Percentiles rank a stretch among this genome's conserved stretches.
Evolutionary conservation across 2,329 filamentous ascomycete genomes (phyloP).

Genomic region (Pseudogymnoascus sp.): DNA sequence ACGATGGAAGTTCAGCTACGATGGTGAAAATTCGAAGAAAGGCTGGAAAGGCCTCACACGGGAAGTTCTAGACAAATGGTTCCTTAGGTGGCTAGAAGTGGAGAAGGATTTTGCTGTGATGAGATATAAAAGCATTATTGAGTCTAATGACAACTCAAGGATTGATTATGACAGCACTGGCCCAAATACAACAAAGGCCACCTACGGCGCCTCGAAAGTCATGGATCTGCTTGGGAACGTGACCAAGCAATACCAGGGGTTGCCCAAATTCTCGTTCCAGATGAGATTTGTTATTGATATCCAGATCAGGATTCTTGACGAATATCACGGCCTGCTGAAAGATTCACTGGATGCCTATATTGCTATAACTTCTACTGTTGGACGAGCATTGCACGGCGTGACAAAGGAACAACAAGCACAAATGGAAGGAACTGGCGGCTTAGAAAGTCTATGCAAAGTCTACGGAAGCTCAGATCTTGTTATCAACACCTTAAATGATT

Average conservation of each 20-base stretch:
- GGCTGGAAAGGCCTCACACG: slow-evolving; percentile 79
- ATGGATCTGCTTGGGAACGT: slow-evolving; percentile 82
- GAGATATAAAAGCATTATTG: slow-evolving; percentile 75
- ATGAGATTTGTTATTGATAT: slow-evolving; percentile 88
- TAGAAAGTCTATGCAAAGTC: slow-evolving; percentile 84
- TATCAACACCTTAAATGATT: slow-evolving; percentile 77
- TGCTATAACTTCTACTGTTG: slow-evolving; percentile 76
- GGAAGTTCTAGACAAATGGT: slow-evolving; percentile 71
- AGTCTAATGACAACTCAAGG: slow-evolving; percentile 63
- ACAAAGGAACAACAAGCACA: slow-evolving; percentile 69
- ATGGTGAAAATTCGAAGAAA: slow-evolving; percentile 57
- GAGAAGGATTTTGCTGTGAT: slow-evolving; percentile 86
- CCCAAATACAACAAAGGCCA: slow-evolving; percentile 75
- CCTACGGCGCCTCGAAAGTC: slow-evolving; percentile 76
- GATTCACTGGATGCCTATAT: slow-evolving; percentile 79
- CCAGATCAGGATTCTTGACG: slow-evolving; percentile 83
- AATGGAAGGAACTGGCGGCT: slow-evolving; percentile 70
- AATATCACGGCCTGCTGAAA: slow-evolving; percentile 71
- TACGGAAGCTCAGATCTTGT: slow-evolving; percentile 92
- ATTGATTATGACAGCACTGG: slow-evolving; percentile 86
- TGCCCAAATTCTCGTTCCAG: slow-evolving; percentile 80
- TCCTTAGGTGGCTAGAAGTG: slow-evolving; percentile 75
- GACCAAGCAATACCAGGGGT: slow-evolving; percentile 73
- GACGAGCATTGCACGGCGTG: slow-evolving; percentile 71
- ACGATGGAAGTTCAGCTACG: slow-evolving; percentile 69